Conservation (phyloP, 192 early-diverging fungal genomes). For the Gonapodya sp. region DNA sequence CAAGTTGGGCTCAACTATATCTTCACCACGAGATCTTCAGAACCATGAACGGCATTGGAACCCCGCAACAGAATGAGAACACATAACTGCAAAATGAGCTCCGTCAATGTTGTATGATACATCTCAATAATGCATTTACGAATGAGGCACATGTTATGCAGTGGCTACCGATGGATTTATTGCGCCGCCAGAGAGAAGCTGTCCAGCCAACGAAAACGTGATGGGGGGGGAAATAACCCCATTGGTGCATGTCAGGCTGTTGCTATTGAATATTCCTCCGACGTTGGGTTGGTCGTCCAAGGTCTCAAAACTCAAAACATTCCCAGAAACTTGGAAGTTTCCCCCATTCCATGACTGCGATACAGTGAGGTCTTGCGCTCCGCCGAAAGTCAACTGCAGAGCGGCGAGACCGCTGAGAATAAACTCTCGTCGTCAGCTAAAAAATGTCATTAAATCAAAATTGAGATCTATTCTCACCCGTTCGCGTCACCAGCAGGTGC, state of each 20-base stretch:
- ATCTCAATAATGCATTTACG: no score
- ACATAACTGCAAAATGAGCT: no score
- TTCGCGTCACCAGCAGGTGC: background rate
- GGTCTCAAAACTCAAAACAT: background rate
- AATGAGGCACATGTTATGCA: background rate
- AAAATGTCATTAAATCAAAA: no score
- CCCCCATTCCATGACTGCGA: background rate
- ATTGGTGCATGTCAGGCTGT: background rate
- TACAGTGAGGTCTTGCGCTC: background rate
- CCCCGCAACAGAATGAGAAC: no score
- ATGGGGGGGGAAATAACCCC: background rate
- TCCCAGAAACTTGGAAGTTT: background rate
- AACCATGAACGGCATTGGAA: no score
- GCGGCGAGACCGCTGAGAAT: background rate
- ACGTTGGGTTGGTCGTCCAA: background rate
- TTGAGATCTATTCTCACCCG: no score
- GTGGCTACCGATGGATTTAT: background rate
- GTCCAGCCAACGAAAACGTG: background rate
- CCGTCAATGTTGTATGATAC: no score
- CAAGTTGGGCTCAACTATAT: no score
- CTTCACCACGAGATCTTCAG: no score
- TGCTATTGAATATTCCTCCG: background rate
- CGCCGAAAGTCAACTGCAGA: background rate
- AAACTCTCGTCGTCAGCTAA: no score
- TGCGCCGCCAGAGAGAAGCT: background rate